These are phyloP conservation scores for Paramecium biaurelia DNA, from an alignment of 73 alveolate genomes.

Conservation along the genomic window DNA sequence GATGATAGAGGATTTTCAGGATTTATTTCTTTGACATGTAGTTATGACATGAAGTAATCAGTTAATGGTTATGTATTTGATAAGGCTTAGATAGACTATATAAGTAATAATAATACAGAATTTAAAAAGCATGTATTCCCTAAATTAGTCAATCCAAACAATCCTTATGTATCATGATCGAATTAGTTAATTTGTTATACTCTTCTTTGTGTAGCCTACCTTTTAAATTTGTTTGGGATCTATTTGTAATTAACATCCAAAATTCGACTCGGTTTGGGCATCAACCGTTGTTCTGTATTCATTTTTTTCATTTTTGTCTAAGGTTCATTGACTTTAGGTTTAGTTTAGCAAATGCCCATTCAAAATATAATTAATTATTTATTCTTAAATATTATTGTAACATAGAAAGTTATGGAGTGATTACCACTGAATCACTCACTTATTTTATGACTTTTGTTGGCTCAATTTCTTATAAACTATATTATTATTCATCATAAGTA, in stretches of 20 bases:
- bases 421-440: neutral
- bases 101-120: constrained; percentile 75
- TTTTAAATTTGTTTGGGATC: neutral
- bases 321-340: neutral
- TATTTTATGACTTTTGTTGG: neutral
- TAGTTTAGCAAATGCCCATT: neutral
- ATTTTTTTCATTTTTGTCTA: neutral
- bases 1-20: constrained; percentile 91
- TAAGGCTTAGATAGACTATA: constrained; percentile 72
- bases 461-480: neutral
- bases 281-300: neutral
- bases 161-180: constrained; percentile 66
- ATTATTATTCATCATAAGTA: neutral
- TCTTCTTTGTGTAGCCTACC: neutral
- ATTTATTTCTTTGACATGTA: constrained; percentile 81
- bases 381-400: neutral
- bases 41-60: constrained; percentile 76
- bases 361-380: neutral
- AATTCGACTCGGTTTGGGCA: neutral
- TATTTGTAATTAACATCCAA: neutral
- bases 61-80: constrained; percentile 87
- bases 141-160: constrained; percentile 88
- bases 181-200: neutral
- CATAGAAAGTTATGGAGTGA: neutral
- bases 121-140: constrained; percentile 99